Evolutionary conservation across 345 rosid species (phyloP).

Genomic region (Streptanthus diversifolius): DNA sequence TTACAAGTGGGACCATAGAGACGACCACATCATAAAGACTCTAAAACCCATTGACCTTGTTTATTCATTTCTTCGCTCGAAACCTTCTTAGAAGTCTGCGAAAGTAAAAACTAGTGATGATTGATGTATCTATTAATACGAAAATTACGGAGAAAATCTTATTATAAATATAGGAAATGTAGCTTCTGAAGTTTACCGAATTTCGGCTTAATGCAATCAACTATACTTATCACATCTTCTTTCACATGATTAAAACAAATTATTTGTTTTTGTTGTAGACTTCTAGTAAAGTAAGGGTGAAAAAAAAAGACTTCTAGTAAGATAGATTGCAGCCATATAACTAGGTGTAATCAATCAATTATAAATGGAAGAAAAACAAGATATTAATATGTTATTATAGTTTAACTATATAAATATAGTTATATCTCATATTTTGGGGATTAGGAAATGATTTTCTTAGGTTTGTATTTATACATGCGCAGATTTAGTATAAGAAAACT

Average conservation of each 20-base stretch:
- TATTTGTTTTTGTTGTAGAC: background rate
- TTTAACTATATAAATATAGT: too few species aligned
- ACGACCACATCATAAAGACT: conserved; percentile 5
- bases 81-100: conserved; percentile 17
- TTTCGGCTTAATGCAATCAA: background rate
- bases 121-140: conserved; percentile 4
- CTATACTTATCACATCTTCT: background rate
- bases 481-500: background rate
- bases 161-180: background rate
- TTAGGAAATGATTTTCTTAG: too few species aligned
- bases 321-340: background rate
- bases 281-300: background rate
- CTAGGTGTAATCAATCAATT: too few species aligned
- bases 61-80: background rate
- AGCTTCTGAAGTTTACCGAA: background rate
- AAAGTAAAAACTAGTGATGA: conserved; percentile 10
- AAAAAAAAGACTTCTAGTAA: background rate
- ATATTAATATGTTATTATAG: too few species aligned
- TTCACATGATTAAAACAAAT: background rate
- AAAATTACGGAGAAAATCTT: background rate
- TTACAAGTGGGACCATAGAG: conserved; percentile 19
- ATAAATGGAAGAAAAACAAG: background rate
- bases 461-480: background rate
- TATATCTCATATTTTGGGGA: too few species aligned
- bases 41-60: conserved; percentile 13